Evolutionary conservation across 345 rosid genomes (phyloP), one percentile per base, ranked within the genome.

Genomic region (Hibiscus syriacus): DNA sequence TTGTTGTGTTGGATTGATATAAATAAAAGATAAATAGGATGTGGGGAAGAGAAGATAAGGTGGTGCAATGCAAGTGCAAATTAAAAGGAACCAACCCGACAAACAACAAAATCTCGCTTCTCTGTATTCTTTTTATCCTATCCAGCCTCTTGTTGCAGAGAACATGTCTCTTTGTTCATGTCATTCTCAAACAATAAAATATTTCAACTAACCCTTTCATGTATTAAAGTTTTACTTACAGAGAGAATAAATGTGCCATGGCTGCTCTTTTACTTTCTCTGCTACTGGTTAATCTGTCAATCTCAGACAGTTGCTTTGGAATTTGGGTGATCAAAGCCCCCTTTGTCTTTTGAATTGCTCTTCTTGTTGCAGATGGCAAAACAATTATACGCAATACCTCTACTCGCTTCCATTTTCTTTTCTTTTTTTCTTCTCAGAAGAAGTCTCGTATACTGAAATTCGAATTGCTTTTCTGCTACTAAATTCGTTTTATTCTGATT

Each of bases 41-140:
- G 56, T 66, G 80, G 84, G 81, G 84, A 46, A 76, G 77, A 76
- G 70, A 78, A 50, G 55, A 81, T 81, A 84, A 81, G 85, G 83
- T 73, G 78, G 49, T 45, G 49, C 36, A 32, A 32, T 32, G 36
- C 39, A 36, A 36, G 73, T 78, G 76, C 78, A 61, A 65, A 68
- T 77, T 78, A n/a, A 61, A 70, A 74, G 54, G 55, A 57, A 8
- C 55, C 55, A 64, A 70, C 53, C 82, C 79, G 8, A 30, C 34
- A 5, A 48, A 50, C 55, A 50, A 50, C 26, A 50, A 50, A 48
- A 76, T 82, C 86, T 78, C 64, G 52, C 72, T 65, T 32, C 64
- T 55, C 50, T 72, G 70, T 79, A 50, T 2, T 19, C 25, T 71
- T 80, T 49, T 49, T 49, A 50, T 50, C 26, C 23, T 17, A 6